These are phyloP conservation scores for Fusarium torulosum DNA, from an alignment of 2,329 filamentous ascomycete species.

Conservation along the genomic window DNA sequence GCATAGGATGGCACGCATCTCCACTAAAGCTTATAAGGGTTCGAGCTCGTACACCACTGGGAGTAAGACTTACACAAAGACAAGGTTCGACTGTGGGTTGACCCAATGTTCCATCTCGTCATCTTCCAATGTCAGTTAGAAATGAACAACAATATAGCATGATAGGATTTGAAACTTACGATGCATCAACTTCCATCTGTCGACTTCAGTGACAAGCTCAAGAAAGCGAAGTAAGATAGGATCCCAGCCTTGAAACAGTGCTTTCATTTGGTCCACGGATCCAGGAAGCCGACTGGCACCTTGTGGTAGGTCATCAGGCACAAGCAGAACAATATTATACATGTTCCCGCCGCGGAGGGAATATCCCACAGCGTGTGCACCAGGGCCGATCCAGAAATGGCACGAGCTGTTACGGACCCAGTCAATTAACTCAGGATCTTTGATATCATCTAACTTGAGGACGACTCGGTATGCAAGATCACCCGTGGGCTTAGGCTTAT, in stretches of 20 bases:
- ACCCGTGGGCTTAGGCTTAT: constrained; percentile 68
- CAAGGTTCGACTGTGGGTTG: constrained; percentile 64
- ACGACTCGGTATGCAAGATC: constrained; percentile 75
- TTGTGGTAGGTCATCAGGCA: constrained; percentile 71
- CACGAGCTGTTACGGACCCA: constrained; percentile 66
- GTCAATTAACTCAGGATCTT: constrained; percentile 62
- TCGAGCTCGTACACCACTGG: not conserved
- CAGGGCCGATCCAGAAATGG: constrained; percentile 74
- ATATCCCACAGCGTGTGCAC: constrained; percentile 72
- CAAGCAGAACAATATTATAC: constrained; percentile 75
- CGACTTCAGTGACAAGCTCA: constrained; percentile 8
- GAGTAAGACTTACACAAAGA: constrained; percentile 55
- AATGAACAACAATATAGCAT: not conserved
- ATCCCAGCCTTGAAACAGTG: constrained; percentile 15
- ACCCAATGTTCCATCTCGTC: constrained; percentile 67
- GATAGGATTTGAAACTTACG: not conserved
- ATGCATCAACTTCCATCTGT: constrained; percentile 22
- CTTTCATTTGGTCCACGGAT: constrained; percentile 18
- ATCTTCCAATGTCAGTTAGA: constrained; percentile 46
- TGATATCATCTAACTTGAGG: constrained; percentile 63
- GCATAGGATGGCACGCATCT: constrained; percentile 74
- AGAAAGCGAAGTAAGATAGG: constrained; percentile 18
- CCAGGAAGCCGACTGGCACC: constrained; percentile 54
- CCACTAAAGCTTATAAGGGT: constrained; percentile 53
- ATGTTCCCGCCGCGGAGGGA: constrained; percentile 68